Base-by-base conservation (phyloP, 129 eudicot species). In the Erigeron canadensis region DNA sequence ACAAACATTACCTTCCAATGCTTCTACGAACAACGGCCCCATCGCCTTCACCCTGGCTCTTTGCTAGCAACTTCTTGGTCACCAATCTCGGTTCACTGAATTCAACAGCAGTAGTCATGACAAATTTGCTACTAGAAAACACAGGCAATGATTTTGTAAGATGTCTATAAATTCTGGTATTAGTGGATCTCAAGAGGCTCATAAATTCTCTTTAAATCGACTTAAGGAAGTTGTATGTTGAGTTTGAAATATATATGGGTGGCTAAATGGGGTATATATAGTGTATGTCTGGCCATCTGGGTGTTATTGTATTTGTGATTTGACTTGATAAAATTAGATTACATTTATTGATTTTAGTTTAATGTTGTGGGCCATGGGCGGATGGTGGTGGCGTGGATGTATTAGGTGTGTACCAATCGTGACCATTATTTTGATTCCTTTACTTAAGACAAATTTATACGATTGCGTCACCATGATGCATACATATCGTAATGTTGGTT, bases 11-110 rank as follows among this genome's bases (percentile, higher is more conserved):
- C 99, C 97, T 86, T 70, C 99, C 99, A 83, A 95, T 95, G 83
- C 91, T 90, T 84, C 99, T 85, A 58, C 99, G 83, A 72, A 90
- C 99, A 75, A 79, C 81, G 28, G 97, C 97, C 8, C 99, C 99
- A 28, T 86, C 84, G 15, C 97, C 97, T 73, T 87, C 97, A 8
- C 86, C 43, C 64, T 90, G 97, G 44, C 89, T 73, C 81, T 74
- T 85, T 1, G 99, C 87, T 75, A 90, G 56, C 22, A 95, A 57
- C 78, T 86, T 90, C 84, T 87, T 95, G 38, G 69, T 70, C 19
- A 95, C 99, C 77, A 76, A 57, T 83, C 97, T 95, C 7, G 98
- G 90, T 41, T 63, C 65, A 4, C 71, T 58, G 38, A 91, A 84
- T 59, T 81, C 45, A 22, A 85, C 68, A 38, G 73, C 60, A 62